These are phyloP conservation scores for Hyphopichia burtonii DNA, from an alignment of 1,139 yeast species.

Conservation along the genomic window DNA sequence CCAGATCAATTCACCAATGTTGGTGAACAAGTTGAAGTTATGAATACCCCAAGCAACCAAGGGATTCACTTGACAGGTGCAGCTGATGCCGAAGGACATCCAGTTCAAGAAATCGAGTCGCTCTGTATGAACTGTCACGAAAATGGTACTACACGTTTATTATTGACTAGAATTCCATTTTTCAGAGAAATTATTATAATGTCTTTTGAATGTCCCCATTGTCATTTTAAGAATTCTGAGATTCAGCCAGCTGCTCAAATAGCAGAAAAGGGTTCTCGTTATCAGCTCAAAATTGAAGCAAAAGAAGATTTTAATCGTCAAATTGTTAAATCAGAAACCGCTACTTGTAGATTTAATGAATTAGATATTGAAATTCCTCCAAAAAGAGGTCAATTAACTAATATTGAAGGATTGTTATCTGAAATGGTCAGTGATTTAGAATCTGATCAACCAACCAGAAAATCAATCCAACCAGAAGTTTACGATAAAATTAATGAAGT, in stretches of 20 bases:
- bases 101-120: conserved; percentile 93
- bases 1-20: conserved; percentile 45
- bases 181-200: conserved; percentile 89
- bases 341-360: conserved; percentile 78
- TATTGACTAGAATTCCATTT: conserved; percentile 86
- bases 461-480: conserved; percentile 67
- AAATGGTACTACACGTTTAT: conserved; percentile 77
- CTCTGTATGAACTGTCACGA: conserved; percentile 94
- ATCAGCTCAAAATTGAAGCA: conserved; percentile 67
- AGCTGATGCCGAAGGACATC: conserved; percentile 86
- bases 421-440: conserved; percentile 85
- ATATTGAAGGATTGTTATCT: conserved; percentile 80
- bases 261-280: conserved; percentile 83
- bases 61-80: conserved; percentile 53
- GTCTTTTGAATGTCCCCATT: conserved; percentile 96
- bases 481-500: conserved; percentile 74
- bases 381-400: conserved; percentile 88
- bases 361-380: conserved; percentile 95
- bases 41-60: conserved; percentile 15
- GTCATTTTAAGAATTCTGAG: conserved; percentile 88
- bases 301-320: conserved; percentile 82
- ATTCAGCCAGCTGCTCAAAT: conserved; percentile 91
- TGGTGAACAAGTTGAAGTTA: conserved; percentile 54
- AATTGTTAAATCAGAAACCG: conserved; percentile 87
- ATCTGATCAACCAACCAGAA: conserved; percentile 79